Evolutionary conservation across 2,329 filamentous ascomycete species (phyloP).

Genomic region (Aspergillus amoenus): DNA sequence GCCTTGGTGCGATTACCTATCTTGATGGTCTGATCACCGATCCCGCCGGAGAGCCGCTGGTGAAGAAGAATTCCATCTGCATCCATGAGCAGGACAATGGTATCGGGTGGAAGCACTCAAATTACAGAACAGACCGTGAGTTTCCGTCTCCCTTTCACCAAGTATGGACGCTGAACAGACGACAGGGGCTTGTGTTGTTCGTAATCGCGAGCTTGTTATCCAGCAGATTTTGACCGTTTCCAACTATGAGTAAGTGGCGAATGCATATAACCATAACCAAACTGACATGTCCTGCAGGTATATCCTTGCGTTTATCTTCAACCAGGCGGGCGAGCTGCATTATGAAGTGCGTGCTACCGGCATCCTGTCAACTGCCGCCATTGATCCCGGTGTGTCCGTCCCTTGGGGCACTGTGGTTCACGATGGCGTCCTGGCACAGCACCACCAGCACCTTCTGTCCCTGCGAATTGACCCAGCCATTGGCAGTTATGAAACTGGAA

Average conservation of each 20-base stretch:
- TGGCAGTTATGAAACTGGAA: conserved; percentile 30
- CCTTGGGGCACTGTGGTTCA: conserved; percentile 42
- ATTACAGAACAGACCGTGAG: conserved; percentile 34
- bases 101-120: conserved; percentile 44
- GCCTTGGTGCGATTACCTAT: conserved; percentile 46
- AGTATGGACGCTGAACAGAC: no score
- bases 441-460: conserved; percentile 47
- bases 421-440: conserved; percentile 43
- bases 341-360: conserved; percentile 50
- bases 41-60: background rate
- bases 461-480: conserved; percentile 47
- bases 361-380: conserved; percentile 43
- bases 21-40: conserved; percentile 44
- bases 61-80: conserved; percentile 33
- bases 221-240: conserved; percentile 43
- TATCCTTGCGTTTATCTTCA: conserved; percentile 45
- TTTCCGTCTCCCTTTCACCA: no score
- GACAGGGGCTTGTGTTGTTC: conserved; percentile 34
- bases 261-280: no score
- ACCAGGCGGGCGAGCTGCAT: conserved; percentile 41
- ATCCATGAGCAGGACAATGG: conserved; percentile 42
- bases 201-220: conserved; percentile 36
- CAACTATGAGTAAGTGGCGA: conserved; percentile 49
- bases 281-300: no score
- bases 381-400: conserved; percentile 18